Evolutionary conservation across 768 basidiomycete genomes (phyloP), one percentile per base, ranked within the genome.

Genomic region (Russula earlei): DNA sequence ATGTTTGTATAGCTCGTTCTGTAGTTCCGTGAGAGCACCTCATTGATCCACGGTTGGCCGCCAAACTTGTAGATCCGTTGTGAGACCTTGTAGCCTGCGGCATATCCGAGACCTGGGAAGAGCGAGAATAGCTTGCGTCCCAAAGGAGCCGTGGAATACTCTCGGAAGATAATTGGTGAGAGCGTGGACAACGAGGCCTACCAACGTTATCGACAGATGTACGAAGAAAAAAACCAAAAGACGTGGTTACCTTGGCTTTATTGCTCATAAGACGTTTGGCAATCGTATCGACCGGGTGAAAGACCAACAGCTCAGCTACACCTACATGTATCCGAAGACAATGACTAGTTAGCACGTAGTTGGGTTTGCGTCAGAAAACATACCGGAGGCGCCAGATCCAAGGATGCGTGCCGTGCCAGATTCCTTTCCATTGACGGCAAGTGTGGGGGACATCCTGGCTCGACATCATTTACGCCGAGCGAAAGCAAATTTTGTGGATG

Each of bases 221-320:
- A 47, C 3, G 11, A 1, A 20, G 25, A 11, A 27, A 3, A 17
- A 25, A 15, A 34, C 12, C 34, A 34, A 15, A 9, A 4, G 29
- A 33, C 40, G 29, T 59, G 47, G 63, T 25, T 54, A 84, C 90
- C 78, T 87, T 88, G 59, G 77, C 76, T 75, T 93, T 93, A 81
- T 97, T 96, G 69, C 91, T 94, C 95, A 99, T 99, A 50, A 99
- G 71, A 34, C 95, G 86, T 71, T 99, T 99, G n/a, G 96, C 92
- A 52, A 97, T 84, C 1, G 96, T 99, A 72, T 99, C 93, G 22
- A 92, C 89, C 19, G 93, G 93, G 68, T 96, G 93, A 74, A 97
- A 96, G 19, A 97, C 82, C 63, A 96, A 72, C 52, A 99, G 78
- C 75, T 99, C 95, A 62, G 94, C 92, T 65, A 99, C 77, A 67